Evolutionary conservation across 176 grass and related monocot genomes (phyloP).

Genomic region (Ampelocalamus luodianensis): DNA sequence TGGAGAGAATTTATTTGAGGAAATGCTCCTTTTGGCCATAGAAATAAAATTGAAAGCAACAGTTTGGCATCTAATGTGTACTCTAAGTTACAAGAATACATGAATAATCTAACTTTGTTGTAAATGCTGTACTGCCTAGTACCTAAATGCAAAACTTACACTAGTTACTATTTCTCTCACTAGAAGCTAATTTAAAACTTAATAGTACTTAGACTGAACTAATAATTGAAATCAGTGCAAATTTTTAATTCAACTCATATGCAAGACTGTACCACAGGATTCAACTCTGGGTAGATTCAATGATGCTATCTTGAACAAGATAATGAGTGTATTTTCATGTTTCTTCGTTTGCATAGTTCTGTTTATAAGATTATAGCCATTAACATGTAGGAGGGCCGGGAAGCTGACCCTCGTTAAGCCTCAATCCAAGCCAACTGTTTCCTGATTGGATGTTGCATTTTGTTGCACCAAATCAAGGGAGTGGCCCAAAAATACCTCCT

Average conservation of each 20-base stretch:
- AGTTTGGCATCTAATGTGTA: no score
- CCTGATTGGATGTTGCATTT: neutral
- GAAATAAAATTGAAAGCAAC: no score
- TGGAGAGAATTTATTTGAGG: no score
- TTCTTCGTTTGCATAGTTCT: neutral
- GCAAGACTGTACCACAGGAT: neutral
- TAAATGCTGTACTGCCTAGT: no score
- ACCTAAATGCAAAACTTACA: no score
- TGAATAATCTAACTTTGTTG: no score
- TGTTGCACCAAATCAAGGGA: neutral
- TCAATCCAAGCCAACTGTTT: neutral
- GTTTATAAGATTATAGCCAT: no score
- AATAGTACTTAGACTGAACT: neutral
- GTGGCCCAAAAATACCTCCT: neutral
- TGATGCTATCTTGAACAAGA: neutral
- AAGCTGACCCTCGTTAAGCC: neutral
- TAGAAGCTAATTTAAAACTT: no score
- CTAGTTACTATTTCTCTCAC: no score
- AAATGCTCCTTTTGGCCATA: no score
- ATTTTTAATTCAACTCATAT: neutral
- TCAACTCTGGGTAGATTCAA: neutral
- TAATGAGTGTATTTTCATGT: neutral
- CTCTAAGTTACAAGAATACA: no score
- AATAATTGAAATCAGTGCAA: no score
- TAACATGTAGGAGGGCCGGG: neutral